Evolutionary conservation across 1,284 basidiomycete species (phyloP), one percentile per base, ranked within the genome.

Genomic region (Porodaedalea pini): DNA sequence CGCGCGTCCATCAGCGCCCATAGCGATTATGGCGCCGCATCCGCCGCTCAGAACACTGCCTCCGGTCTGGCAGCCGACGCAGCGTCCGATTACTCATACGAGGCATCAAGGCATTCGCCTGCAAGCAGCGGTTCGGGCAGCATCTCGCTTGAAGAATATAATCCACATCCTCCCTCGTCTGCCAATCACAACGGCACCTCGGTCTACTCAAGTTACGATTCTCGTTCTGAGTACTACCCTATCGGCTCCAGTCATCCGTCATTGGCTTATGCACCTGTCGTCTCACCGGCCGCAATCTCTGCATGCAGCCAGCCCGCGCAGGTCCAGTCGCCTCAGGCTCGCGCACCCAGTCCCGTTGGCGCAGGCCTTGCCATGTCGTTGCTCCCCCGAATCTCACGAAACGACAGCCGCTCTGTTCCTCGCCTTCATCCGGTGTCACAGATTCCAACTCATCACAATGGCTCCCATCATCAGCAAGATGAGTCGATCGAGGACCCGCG

Each of bases 401-500:
- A 39, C 11, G 58, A 53, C 27, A 51, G 41, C 27, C 49, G 27
- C 36, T 17, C 31, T 45, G 31, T 51, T 13, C 52, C 55, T 17
- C 43, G 53, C 6, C n/a, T 39, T 5, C 83, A 3, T 61, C 74
- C 7, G 64, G 76, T 1, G 67, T 78, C 8, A 70, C 78, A 4
- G 73, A 78, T n/a, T 68, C 32, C 70, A 67, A n/a, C 59, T 64
- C 47, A 62, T 69, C 39, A 51, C 73, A n/a, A 69, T 74, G 56
- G 70, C 68, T 3, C 71, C 74, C 51, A 61, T 68, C 29, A 43
- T 27, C 65, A 67, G 29, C 76, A 76, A 25, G 69, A 73, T 59
- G 75, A 79, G 54, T 67, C 66, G 11, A 77, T 79, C 62, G 75
- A 77, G 19, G 88, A 90, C 63, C 78, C 85, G 10, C 82, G 86